Conservation (phyloP, 148 eudicot species). For the Cornus kousa region DNA sequence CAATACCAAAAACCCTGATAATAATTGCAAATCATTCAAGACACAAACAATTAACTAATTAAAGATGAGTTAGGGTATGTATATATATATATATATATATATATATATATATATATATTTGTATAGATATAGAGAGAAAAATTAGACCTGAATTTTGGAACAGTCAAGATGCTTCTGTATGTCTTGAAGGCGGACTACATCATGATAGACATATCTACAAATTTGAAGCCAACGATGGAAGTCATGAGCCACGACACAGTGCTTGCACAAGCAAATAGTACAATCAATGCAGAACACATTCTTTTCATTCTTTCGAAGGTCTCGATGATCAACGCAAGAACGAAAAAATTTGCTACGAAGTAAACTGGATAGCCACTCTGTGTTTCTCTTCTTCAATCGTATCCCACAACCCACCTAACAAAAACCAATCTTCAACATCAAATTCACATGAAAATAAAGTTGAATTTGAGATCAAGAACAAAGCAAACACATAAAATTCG, state of each 20-base stretch:
- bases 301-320: constrained; percentile 37
- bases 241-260: constrained; percentile 26
- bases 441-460: not conserved
- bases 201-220: constrained; percentile 45
- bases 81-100: too few relatives aligned
- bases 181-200: constrained; percentile 46
- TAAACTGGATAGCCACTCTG: constrained; percentile 27
- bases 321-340: constrained; percentile 30
- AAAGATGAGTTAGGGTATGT: not conserved
- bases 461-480: not conserved
- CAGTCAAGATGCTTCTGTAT: constrained; percentile 42
- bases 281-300: constrained; percentile 48
- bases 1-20: not conserved
- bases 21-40: not conserved
- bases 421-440: not conserved
- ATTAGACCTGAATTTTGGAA: constrained; percentile 33
- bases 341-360: constrained; percentile 29
- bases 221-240: constrained; percentile 38
- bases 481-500: not conserved
- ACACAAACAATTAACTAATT: too few relatives aligned
- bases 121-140: too few relatives aligned
- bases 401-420: constrained; percentile 24
- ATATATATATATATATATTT: too few relatives aligned
- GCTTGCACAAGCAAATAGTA: constrained; percentile 32
- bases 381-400: constrained; percentile 7